phyloP scores from a whole-genome alignment of 2,329 filamentous ascomycete species.

The Colletotrichum destructivum region DNA sequence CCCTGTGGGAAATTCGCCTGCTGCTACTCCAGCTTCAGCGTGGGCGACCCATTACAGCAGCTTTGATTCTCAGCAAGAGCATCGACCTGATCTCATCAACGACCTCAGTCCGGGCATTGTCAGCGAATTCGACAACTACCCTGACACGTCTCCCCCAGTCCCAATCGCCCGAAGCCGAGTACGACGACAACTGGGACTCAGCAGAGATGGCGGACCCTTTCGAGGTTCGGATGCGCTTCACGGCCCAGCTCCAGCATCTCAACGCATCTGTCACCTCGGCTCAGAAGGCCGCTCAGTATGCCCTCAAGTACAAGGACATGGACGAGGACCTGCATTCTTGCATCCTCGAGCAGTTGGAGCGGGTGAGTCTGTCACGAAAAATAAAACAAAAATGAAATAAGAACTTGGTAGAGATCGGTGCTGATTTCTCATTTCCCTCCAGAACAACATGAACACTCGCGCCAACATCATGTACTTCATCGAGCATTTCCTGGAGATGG shows the following conservation, averaged over 20 bases:
- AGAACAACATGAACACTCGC: conserved; percentile 96
- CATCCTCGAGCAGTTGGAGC: conserved; percentile 94
- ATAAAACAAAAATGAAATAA: neutral
- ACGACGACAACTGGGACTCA: neutral
- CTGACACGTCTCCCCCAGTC: neutral
- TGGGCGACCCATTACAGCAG: conserved; percentile 8
- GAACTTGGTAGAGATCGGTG: neutral
- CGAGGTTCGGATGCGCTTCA: conserved; percentile 98
- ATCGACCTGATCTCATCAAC: conserved; percentile 4
- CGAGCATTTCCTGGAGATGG: conserved; percentile 92
- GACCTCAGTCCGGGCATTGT: neutral
- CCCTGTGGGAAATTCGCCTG: conserved; percentile 31
- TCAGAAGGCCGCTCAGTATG: conserved; percentile 95
- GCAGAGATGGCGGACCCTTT: conserved; percentile 83
- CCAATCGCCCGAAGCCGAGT: neutral
- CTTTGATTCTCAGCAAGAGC: conserved; percentile 15
- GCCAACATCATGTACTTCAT: conserved; percentile 99
- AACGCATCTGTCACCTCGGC: conserved; percentile 91
- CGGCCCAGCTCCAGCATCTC: conserved; percentile 87
- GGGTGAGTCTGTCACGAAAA: conserved; percentile 62
- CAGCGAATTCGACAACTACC: conserved; percentile 4
- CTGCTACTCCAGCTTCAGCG: neutral
- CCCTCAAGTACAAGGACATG: conserved; percentile 92
- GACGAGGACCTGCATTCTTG: conserved; percentile 98
- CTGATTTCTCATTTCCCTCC: conserved; percentile 33